Evolutionary conservation across 257 asterid genomes (phyloP), one percentile per base, ranked within the genome.

Genomic region (Sherardia arvensis): DNA sequence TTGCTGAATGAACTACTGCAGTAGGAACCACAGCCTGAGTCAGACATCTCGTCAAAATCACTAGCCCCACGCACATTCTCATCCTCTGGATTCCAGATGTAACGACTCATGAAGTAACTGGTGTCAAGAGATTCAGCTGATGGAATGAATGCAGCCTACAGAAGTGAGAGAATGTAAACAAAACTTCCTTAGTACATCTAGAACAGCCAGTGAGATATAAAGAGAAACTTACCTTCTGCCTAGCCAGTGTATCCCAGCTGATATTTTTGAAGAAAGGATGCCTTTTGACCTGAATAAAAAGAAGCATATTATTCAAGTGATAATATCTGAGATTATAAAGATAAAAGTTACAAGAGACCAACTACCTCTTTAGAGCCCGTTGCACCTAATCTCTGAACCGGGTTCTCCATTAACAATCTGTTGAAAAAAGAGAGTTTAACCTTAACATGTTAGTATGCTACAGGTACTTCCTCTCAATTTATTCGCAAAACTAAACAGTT

Each of bases 71-170:
- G 75, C 63, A 78, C 75, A 71, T 78, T 83, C 64, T 90, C 97
- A 64, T 85, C 95, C 72, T 87, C 96, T 58, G 86, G 80, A 71
- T 90, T 93, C 96, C 97, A 93, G 56, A 87, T 84, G 68, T 93
- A 93, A 48, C 99, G 95, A 77, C 97, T 90, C 96, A 87, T 90
- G 72, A 93, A 93, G 78, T 93, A 93, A 79, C 99, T 87, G 17
- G 99, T 93, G 73, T 90, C 97, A 15, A 82, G 95, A 69, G 83
- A 76, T 63, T 90, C 97, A 67, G 85, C 83, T 32, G 88, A 76
- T 47, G 99, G 97, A 73, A 93, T 85, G 75, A 90, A 93, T 32
- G 96, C 69, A 59, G 99, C 99, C 99, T 93, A 80, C 64, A 69
- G 51, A 61, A 82, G 61, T 54, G 59, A 72, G 59, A 70, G 18